phyloP scores from a whole-genome alignment of 2,329 filamentous ascomycete genomes.

The Epichloe brachyelytri region DNA sequence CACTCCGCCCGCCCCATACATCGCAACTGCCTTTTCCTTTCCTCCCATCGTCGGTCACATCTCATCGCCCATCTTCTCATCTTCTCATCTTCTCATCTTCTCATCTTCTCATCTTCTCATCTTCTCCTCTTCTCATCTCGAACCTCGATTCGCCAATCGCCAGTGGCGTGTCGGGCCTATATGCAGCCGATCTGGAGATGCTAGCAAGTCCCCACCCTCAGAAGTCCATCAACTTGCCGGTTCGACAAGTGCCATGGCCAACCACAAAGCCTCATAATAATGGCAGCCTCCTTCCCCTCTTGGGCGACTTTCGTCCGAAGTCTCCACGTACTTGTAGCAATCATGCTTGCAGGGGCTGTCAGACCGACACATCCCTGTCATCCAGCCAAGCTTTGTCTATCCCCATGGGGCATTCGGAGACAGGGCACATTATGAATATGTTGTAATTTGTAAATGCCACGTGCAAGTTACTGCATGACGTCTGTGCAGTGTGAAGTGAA shows the following conservation, averaged over 20 bases:
- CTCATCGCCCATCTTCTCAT: not conserved
- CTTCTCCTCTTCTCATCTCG: too few species aligned
- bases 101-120: too few species aligned
- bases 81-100: too few species aligned
- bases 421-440: not conserved
- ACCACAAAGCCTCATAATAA: not conserved
- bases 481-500: not conserved
- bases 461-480: not conserved
- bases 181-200: not conserved
- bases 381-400: not conserved
- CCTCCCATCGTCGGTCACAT: not conserved
- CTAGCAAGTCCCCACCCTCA: not conserved
- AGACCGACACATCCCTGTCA: not conserved
- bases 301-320: not conserved
- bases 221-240: not conserved
- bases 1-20: not conserved
- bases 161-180: not conserved
- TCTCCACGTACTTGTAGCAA: too few species aligned
- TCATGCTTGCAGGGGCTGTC: not conserved
- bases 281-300: not conserved
- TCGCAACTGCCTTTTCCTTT: not conserved
- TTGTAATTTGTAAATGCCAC: not conserved
- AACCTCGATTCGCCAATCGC: not conserved
- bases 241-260: not conserved
- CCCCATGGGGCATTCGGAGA: not conserved